A percentile compares a stretch with the other conserved stretches of the same genome.
phyloP scores from a whole-genome alignment of 257 asterid species.

The Solanum neorickii region DNA sequence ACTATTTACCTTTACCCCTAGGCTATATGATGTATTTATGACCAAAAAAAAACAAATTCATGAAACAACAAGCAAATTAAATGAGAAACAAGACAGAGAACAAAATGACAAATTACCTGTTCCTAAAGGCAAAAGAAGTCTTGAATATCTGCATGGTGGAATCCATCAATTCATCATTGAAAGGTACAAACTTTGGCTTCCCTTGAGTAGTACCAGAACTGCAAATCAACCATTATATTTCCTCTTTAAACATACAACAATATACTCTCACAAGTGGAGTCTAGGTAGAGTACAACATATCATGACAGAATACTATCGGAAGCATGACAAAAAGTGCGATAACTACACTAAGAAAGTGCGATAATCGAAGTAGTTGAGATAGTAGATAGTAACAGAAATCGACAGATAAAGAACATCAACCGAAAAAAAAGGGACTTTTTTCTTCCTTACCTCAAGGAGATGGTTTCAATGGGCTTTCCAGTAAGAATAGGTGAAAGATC shows the following conservation, averaged over 20 bases:
- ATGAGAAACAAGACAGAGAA: background rate
- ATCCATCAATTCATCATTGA: slow-evolving; percentile 86
- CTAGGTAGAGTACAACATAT: no score
- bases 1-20: background rate
- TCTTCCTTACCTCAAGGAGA: slow-evolving; percentile 32
- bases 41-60: background rate
- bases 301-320: background rate
- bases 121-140: slow-evolving; percentile 79
- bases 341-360: background rate
- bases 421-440: background rate
- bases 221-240: slow-evolving; percentile 12
- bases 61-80: background rate
- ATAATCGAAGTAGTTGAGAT: background rate
- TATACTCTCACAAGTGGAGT: background rate
- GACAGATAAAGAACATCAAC: background rate
- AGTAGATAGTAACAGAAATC: background rate
- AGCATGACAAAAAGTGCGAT: background rate
- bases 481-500: slow-evolving; percentile 47
- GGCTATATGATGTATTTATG: background rate
- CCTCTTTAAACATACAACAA: background rate
- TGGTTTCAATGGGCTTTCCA: slow-evolving; percentile 60
- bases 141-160: slow-evolving; percentile 75
- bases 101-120: slow-evolving; percentile 36
- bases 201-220: slow-evolving; percentile 97
- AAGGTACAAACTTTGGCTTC: slow-evolving; percentile 97